Evolutionary conservation across 129 eudicot species (phyloP).

Genomic region (Artemisia tridentata): DNA sequence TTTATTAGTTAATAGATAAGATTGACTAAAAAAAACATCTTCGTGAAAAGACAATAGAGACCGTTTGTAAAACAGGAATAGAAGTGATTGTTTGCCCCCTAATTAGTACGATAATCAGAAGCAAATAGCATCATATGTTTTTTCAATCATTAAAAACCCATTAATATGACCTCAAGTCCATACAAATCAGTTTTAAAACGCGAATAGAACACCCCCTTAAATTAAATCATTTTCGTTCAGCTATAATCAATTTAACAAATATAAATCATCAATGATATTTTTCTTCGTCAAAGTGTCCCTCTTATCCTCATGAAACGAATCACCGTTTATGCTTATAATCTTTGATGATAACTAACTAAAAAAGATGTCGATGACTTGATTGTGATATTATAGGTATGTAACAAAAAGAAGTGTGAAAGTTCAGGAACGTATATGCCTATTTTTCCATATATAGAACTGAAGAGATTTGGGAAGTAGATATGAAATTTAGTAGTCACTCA

Average conservation of each 20-base stretch:
- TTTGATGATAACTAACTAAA: not conserved
- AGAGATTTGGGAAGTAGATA: slow-evolving; percentile 17
- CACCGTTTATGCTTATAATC: not conserved
- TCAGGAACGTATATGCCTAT: not conserved
- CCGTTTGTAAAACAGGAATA: no score
- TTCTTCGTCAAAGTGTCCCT: not conserved
- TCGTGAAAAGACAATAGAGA: no score
- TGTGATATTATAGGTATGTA: not conserved
- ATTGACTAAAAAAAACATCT: no score
- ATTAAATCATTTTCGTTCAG: not conserved
- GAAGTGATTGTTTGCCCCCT: no score
- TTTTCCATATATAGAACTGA: slow-evolving; percentile 4
- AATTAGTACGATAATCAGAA: no score
- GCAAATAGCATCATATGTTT: no score
- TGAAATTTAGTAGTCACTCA: slow-evolving; percentile 40
- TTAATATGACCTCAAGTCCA: no score
- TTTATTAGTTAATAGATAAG: no score
- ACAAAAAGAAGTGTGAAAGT: not conserved
- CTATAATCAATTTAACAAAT: not conserved
- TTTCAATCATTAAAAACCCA: no score
- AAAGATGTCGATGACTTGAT: not conserved
- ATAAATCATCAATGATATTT: not conserved
- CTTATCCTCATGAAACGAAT: no score
- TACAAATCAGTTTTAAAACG: no score
- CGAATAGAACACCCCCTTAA: not conserved